Base-by-base conservation (phyloP, 805 yeast genomes). In the Saccharomycopsis malanga region DNA sequence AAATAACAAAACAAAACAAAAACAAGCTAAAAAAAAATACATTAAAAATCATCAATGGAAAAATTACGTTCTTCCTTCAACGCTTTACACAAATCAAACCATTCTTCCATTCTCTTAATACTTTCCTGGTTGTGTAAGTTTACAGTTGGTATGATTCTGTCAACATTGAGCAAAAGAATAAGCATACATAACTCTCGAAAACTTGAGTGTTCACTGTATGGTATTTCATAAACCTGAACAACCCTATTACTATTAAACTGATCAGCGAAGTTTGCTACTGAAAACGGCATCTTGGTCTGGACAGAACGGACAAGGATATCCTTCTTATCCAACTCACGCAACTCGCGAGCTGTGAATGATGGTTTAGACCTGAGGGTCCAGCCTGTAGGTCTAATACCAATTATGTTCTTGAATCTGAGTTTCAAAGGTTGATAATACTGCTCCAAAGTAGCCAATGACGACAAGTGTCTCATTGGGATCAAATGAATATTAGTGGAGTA, bases 171-270 rank as follows among this genome's bases (percentile, higher is more conserved):
- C 20, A 72, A 63, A 2, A 73, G 65, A 20, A 82, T 74, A 58
- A 91, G 86, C 46, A 73, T 71, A 10, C 81, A 71, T 34, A 93
- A 68, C 57, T 93, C 98, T 34, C 83, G 67, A 57, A 80, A 91
- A 48, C 95, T 86, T 9, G 96, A 87, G 65, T 93, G 98, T 59
- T 93, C 98, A 58, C 94, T 83, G 58, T 93, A 93, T 0, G 98
- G 98, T 1, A 89, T 75, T 9, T 73, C 62, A 55, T 81, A 80
- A 0, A 78, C 67, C 40, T 79, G 73, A 43, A 68, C 61, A 36
- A 61, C 55, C 54, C 68, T 46, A 46, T 61, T 41, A 34, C 55
- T 50, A 50, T 64, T 60, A 59, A 60, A 62, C 43, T 68, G 69
- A 17, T 35, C 41, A 15, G 68, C 64, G 7, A 61, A 59, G 39